Evolutionary conservation across 1,284 basidiomycete genomes (phyloP).

Genomic region (Abortiporus biennis): DNA sequence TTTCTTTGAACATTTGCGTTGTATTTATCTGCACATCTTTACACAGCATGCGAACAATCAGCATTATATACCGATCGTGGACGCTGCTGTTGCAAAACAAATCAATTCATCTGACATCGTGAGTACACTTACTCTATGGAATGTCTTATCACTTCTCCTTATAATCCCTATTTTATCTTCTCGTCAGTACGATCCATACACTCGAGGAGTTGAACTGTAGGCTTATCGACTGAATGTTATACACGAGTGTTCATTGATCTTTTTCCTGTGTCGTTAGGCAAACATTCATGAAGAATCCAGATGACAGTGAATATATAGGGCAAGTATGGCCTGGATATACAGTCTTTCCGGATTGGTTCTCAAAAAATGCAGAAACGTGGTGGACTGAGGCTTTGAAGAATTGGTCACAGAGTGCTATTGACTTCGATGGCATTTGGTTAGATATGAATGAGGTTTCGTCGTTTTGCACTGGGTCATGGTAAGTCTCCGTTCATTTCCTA

Average conservation of each 20-base stretch:
- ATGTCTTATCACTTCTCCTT: conserved; percentile 12
- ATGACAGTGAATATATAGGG: conserved; percentile 61
- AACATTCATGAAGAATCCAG: conserved; percentile 58
- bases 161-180: too few species aligned
- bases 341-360: conserved; percentile 69
- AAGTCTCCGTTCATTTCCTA: conserved; percentile 14
- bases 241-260: conserved; percentile 52
- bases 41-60: conserved; percentile 26
- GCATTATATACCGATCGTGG: conserved; percentile 34
- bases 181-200: conserved; percentile 40
- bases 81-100: conserved; percentile 28
- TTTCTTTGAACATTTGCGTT: too few species aligned
- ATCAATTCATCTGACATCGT: conserved; percentile 33
- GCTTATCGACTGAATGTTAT: conserved; percentile 66
- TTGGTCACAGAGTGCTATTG: conserved; percentile 52
- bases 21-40: conserved; percentile 1
- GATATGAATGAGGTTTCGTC: conserved; percentile 72
- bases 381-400: conserved; percentile 33
- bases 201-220: conserved; percentile 34
- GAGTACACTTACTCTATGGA: conserved; percentile 16
- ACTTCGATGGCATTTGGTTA: conserved; percentile 68
- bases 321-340: conserved; percentile 58
- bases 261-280: neutral
- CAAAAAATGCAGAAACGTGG: conserved; percentile 39
- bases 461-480: conserved; percentile 63